phyloP scores from a whole-genome alignment of 2,329 filamentous ascomycete species.

The Nakataea oryzae region DNA sequence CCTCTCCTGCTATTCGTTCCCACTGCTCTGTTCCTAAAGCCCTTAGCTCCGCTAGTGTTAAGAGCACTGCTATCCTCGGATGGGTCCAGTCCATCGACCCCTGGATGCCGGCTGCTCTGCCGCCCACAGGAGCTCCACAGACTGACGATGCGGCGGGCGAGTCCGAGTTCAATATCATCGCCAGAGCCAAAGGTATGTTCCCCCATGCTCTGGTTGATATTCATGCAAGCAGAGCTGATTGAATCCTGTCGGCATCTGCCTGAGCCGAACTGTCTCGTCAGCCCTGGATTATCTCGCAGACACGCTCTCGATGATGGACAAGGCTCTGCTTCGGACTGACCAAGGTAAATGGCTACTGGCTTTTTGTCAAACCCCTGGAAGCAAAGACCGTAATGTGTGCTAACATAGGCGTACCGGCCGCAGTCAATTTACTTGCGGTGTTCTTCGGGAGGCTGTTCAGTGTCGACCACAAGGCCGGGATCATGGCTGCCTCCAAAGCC shows the following conservation, averaged over 20 bases:
- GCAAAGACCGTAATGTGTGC: neutral
- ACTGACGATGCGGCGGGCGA: conserved; percentile 13
- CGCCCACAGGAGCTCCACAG: conserved; percentile 3
- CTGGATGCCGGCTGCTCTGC: conserved; percentile 20
- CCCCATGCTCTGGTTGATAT: neutral
- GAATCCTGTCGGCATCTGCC: neutral
- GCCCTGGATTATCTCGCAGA: conserved; percentile 46
- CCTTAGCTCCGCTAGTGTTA: conserved; percentile 10
- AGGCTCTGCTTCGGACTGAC: conserved; percentile 33
- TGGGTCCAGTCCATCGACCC: conserved; percentile 18
- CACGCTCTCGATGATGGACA: conserved; percentile 37
- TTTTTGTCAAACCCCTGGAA: neutral
- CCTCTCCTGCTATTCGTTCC: neutral
- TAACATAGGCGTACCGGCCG: neutral
- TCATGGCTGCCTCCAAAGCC: conserved; percentile 41
- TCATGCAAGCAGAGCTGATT: neutral
- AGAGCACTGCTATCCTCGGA: conserved; percentile 11
- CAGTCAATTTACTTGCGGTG: conserved; percentile 22
- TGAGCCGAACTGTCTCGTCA: conserved; percentile 10
- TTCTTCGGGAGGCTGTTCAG: conserved; percentile 51
- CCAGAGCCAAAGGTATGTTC: conserved; percentile 36
- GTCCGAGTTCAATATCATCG: conserved; percentile 34
- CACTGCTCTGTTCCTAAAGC: conserved; percentile 4
- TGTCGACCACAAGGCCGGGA: conserved; percentile 48
- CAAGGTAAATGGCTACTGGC: conserved; percentile 26